Evolutionary conservation across 2,329 filamentous ascomycete genomes (phyloP).

Genomic region (Calonectria hawksworthii): DNA sequence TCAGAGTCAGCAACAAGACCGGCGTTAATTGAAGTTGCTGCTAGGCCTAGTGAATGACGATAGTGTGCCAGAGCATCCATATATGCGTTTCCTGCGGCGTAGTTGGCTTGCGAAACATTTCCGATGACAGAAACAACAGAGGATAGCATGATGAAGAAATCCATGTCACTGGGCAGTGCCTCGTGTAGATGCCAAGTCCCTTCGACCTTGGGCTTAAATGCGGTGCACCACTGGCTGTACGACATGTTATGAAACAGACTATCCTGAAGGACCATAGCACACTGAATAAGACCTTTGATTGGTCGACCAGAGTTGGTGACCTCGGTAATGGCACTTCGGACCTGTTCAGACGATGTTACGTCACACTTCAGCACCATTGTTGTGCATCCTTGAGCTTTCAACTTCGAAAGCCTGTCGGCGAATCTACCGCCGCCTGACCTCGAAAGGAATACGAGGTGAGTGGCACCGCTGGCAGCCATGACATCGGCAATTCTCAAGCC

Average conservation of each 20-base stretch:
- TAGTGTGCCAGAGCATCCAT: neutral
- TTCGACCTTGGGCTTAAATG: neutral
- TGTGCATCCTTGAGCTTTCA: neutral
- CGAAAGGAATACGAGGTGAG: conserved; percentile 3
- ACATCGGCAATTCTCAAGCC: conserved; percentile 2
- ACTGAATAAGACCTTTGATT: neutral
- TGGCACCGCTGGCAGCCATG: neutral
- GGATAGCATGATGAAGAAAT: neutral
- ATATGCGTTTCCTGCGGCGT: neutral
- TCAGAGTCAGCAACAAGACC: neutral
- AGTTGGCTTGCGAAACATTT: neutral
- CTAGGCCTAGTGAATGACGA: neutral
- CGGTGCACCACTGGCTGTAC: neutral
- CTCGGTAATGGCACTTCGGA: neutral
- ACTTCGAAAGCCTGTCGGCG: neutral
- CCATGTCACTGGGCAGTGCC: neutral
- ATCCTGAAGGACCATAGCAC: neutral
- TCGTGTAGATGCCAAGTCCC: neutral
- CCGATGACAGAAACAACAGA: neutral
- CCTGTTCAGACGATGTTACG: neutral
- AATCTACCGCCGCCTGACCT: neutral
- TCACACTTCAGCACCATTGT: neutral
- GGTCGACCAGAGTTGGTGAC: neutral
- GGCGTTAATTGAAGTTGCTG: neutral
- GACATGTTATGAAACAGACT: conserved; percentile 2